A percentile compares a stretch with the other conserved stretches of the same genome.
phyloP scores from a whole-genome alignment of 1,139 yeast species.

The Meyerozyma elateridarum region DNA sequence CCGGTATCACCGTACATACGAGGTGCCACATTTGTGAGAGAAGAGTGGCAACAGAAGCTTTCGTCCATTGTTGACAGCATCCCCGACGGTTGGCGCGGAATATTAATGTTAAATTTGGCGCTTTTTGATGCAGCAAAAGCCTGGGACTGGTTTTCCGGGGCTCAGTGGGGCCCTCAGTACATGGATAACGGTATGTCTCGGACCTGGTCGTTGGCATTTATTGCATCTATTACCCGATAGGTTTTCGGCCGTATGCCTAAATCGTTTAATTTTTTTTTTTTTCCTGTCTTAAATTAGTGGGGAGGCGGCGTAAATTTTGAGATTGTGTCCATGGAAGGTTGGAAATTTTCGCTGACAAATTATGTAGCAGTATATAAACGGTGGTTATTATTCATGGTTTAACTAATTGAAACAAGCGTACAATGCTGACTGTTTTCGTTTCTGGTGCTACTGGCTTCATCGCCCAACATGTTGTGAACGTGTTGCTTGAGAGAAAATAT shows the following conservation, averaged over 20 bases:
- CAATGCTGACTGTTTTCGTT: constrained; percentile 14
- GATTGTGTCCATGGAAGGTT: no score
- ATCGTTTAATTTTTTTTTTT: neutral
- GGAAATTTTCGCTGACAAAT: no score
- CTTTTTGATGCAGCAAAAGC: constrained; percentile 32
- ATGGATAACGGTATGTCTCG: constrained; percentile 44
- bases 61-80: constrained; percentile 28
- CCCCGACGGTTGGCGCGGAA: constrained; percentile 45
- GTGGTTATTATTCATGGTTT: no score
- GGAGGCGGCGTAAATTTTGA: no score
- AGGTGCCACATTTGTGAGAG: constrained; percentile 30
- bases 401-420: no score
- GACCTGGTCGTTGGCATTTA: constrained; percentile 42
- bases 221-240: constrained; percentile 39
- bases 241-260: constrained; percentile 4
- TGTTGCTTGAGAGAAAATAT: constrained; percentile 10
- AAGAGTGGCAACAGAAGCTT: constrained; percentile 41
- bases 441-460: constrained; percentile 15
- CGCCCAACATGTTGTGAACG: constrained; percentile 11
- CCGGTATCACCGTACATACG: constrained; percentile 40
- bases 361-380: no score
- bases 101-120: constrained; percentile 37
- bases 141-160: constrained; percentile 36
- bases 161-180: constrained; percentile 33
- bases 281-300: neutral